A percentile compares a stretch with the other conserved stretches of the same genome.
phyloP scores from a whole-genome alignment of 345 rosid genomes.

The Gossypium longicalyx region DNA sequence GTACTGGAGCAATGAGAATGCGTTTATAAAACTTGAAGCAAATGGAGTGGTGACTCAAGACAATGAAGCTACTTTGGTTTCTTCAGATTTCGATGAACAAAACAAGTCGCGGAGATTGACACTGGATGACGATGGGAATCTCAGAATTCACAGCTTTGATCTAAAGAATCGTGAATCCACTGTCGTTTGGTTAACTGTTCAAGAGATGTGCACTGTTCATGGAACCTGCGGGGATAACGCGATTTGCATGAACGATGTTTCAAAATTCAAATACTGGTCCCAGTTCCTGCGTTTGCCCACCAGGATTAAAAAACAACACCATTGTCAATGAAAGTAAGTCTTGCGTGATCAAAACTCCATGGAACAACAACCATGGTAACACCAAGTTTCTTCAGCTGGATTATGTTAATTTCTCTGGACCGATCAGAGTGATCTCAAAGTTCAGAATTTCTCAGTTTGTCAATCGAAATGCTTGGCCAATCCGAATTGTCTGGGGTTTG shows the following conservation, averaged over 20 bases:
- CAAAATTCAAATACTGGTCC: slow-evolving; percentile 15
- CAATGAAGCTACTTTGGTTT: slow-evolving; percentile 3
- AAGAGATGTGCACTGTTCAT: slow-evolving; percentile 45
- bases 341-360: slow-evolving; percentile 33
- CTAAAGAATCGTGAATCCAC: slow-evolving; percentile 11
- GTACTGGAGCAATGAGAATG: slow-evolving; percentile 26
- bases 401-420: slow-evolving; percentile 52
- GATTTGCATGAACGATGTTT: slow-evolving; percentile 42
- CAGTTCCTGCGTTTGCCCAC: slow-evolving; percentile 44
- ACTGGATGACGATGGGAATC: slow-evolving; percentile 49
- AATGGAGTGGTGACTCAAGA: slow-evolving; percentile 27
- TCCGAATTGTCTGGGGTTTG: slow-evolving; percentile 40
- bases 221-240: slow-evolving; percentile 49
- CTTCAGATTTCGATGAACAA: slow-evolving; percentile 34
- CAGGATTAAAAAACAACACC: slow-evolving; percentile 33
- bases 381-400: slow-evolving; percentile 53
- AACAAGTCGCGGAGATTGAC: slow-evolving; percentile 31
- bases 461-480: slow-evolving; percentile 28
- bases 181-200: slow-evolving; percentile 48
- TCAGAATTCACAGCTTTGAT: slow-evolving; percentile 37
- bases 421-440: slow-evolving; percentile 18
- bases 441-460: slow-evolving; percentile 32
- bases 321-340: background rate
- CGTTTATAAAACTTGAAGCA: slow-evolving; percentile 14
- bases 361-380: background rate